Conservation (phyloP, 164 flowering plant species). For the Buxus sempervirens region DNA sequence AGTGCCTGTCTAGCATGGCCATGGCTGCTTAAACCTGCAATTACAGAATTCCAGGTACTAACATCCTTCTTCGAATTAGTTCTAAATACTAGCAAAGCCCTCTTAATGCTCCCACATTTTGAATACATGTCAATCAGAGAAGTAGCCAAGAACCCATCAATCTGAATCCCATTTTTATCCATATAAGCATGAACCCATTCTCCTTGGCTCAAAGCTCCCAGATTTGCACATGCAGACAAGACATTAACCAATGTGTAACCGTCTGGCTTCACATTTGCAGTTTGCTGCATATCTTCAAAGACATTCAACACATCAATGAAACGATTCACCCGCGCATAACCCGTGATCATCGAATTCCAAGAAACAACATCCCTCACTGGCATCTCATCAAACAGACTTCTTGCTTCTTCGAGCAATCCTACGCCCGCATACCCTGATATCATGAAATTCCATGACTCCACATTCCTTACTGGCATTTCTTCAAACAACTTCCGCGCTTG, state of each 20-base stretch:
- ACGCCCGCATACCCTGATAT: conserved; percentile 32
- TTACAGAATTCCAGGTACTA: conserved; percentile 40
- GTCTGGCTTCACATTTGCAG: conserved; percentile 24
- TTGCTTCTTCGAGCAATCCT: conserved; percentile 30
- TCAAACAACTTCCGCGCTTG: conserved; percentile 27
- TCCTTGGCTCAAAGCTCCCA: conserved; percentile 40
- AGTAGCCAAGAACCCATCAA: conserved; percentile 36
- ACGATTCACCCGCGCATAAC: conserved; percentile 19
- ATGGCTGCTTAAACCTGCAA: conserved; percentile 33
- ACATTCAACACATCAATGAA: conserved; percentile 22
- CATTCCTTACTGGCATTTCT: conserved; percentile 38
- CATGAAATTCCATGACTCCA: conserved; percentile 47
- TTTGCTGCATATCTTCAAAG: conserved; percentile 26
- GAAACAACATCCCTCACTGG: conserved; percentile 30
- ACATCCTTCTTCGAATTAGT: conserved; percentile 23
- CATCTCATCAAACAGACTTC: conserved; percentile 29
- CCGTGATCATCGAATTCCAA: conserved; percentile 35
- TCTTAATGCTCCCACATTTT: conserved; percentile 38
- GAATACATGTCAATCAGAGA: conserved; percentile 47
- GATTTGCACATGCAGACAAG: conserved; percentile 33
- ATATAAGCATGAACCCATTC: conserved; percentile 39
- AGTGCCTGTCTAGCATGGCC: conserved; percentile 31
- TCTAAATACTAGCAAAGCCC: conserved; percentile 28
- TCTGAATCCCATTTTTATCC: conserved; percentile 20
- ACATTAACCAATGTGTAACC: conserved; percentile 31